These are phyloP conservation scores for Penicillium parvum DNA, from an alignment of 495 filamentous ascomycete genomes.

Conservation along the genomic window DNA sequence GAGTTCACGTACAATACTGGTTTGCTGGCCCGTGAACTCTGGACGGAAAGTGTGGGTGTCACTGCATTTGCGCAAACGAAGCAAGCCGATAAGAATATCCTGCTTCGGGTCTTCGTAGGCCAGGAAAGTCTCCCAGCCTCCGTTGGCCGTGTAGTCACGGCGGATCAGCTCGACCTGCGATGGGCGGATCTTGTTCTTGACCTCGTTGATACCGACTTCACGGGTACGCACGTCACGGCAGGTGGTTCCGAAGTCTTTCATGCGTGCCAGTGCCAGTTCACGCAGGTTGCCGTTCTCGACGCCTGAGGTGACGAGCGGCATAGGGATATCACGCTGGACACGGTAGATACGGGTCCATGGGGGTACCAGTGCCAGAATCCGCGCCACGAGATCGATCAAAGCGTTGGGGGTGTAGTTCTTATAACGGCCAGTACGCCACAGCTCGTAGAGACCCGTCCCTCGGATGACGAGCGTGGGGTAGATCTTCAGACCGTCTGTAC, in stretches of 20 bases:
- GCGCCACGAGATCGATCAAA: conserved; percentile 88
- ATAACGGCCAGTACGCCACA: conserved; percentile 95
- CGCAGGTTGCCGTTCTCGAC: conserved; percentile 97
- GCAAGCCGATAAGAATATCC: conserved; percentile 90
- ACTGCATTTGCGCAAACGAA: conserved; percentile 87
- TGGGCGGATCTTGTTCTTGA: conserved; percentile 95
- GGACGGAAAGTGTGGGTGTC: conserved; percentile 83
- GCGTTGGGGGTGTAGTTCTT: conserved; percentile 98
- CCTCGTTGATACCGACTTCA: conserved; percentile 97
- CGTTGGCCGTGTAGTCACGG: conserved; percentile 90
- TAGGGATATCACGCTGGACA: conserved; percentile 96
- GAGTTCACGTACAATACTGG: conserved; percentile 87
- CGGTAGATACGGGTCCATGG: conserved; percentile 99
- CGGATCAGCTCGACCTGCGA: conserved; percentile 96
- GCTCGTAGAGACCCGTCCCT: conserved; percentile 92
- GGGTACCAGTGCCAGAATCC: conserved; percentile 89
- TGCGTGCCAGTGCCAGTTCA: conserved; percentile 84
- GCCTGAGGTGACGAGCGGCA: conserved; percentile 94
- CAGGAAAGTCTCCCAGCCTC: conserved; percentile 96
- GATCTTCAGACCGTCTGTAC: conserved; percentile 97
- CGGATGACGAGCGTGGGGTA: conserved; percentile 98
- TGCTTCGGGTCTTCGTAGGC: conserved; percentile 98
- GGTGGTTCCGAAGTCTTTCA: conserved; percentile 98
- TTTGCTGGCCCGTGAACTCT: conserved; percentile 79
- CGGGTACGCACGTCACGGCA: conserved; percentile 97